Evolutionary conservation across 306 rosid genomes (phyloP).

Genomic region (Ormosia semicastrata): DNA sequence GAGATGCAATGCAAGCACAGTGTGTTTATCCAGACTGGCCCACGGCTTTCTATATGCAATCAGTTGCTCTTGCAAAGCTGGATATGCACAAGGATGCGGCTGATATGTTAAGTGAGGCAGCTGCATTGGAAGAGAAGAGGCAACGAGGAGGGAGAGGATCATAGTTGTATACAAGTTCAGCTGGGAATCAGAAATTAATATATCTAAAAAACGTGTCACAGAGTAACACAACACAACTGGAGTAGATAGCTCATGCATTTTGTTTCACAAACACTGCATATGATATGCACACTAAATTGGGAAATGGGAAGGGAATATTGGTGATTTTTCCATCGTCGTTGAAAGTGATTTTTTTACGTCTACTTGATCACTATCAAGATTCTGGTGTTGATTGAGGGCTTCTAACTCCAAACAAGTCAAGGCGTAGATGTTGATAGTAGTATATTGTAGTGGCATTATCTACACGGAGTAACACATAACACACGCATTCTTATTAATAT

Average conservation of each 20-base stretch:
- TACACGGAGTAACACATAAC: too few relatives aligned
- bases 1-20: conserved; percentile 99
- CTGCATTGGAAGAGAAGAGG: conserved; percentile 85
- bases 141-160: conserved; percentile 80
- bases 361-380: background rate
- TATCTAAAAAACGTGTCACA: conserved; percentile 38
- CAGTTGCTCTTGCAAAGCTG: conserved; percentile 94
- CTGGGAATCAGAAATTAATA: conserved; percentile 48
- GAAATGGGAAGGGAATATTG: conserved; percentile 23
- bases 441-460: background rate
- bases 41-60: conserved; percentile 96
- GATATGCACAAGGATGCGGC: conserved; percentile 93
- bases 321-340: conserved; percentile 38
- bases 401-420: conserved; percentile 20
- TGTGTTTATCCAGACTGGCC: conserved; percentile 95
- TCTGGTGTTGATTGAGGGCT: conserved; percentile 20
- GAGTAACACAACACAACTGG: conserved; percentile 38
- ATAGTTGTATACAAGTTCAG: conserved; percentile 78
- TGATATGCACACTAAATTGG: conserved; percentile 43
- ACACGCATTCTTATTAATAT: too few relatives aligned
- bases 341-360: conserved; percentile 37
- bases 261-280: conserved; percentile 31
- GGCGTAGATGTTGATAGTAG: conserved; percentile 27
- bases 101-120: conserved; percentile 94
- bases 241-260: conserved; percentile 37